Evolutionary conservation across 768 basidiomycete species (phyloP).

Genomic region (Pleurotus tuoliensis): DNA sequence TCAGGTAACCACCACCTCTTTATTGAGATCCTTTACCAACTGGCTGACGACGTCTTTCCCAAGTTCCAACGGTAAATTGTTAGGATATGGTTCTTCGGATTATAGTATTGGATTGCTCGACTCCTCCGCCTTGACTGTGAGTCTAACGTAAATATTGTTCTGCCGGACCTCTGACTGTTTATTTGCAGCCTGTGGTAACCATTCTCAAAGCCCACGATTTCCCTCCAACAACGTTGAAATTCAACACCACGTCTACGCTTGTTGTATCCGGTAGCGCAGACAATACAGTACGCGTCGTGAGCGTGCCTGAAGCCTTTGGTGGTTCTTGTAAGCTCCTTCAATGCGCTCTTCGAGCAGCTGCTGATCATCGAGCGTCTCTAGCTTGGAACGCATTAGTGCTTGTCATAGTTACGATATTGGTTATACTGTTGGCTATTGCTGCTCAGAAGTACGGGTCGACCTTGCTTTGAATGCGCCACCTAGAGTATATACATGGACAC

Average conservation of each 20-base stretch:
- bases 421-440: constrained; percentile 38
- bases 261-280: constrained; percentile 91
- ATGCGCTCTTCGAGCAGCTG: not conserved
- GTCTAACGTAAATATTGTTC: constrained; percentile 17
- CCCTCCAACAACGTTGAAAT: constrained; percentile 83
- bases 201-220: constrained; percentile 96
- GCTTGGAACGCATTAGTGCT: constrained; percentile 37
- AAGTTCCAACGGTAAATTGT: constrained; percentile 75
- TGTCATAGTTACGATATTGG: constrained; percentile 37
- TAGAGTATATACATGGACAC: too few species aligned
- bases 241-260: constrained; percentile 78
- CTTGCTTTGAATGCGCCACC: not conserved
- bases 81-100: constrained; percentile 88
- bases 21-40: constrained; percentile 2
- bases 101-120: constrained; percentile 82
- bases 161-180: constrained; percentile 1
- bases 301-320: constrained; percentile 56
- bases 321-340: constrained; percentile 45
- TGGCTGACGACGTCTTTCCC: constrained; percentile 4
- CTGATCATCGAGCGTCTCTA: constrained; percentile 15
- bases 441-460: constrained; percentile 21
- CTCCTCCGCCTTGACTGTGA: constrained; percentile 69
- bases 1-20: constrained; percentile 54
- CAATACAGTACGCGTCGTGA: constrained; percentile 76
- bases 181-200: constrained; percentile 71